phyloP scores from a whole-genome alignment of 1,284 basidiomycete genomes.

The Moesziomyces parantarcticus region DNA sequence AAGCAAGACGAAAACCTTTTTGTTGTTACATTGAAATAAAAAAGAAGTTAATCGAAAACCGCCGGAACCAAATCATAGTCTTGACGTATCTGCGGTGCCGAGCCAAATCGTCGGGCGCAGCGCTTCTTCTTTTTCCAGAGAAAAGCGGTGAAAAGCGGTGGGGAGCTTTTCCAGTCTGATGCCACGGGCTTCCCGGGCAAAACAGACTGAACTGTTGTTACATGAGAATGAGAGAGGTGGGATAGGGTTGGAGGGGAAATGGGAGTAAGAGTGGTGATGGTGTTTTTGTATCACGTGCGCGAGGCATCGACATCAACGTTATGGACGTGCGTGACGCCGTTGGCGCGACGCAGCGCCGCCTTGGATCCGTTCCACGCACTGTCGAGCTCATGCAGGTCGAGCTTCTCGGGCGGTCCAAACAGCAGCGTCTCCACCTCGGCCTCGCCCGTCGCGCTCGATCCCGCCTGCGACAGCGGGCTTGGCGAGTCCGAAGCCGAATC shows the following conservation, averaged over 20 bases:
- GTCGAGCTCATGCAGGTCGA: conserved; percentile 45
- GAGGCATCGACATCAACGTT: conserved; percentile 13
- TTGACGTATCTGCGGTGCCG: too few relatives aligned
- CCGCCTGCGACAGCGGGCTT: conserved; percentile 31
- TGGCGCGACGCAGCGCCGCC: conserved; percentile 18
- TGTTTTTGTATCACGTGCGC: not conserved
- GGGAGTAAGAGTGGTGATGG: too few relatives aligned
- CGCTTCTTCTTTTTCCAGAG: conserved; percentile 8
- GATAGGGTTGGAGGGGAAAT: too few relatives aligned
- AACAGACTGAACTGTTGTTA: conserved; percentile 29
- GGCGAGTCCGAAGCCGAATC: conserved; percentile 35
- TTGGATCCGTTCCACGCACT: conserved; percentile 41
- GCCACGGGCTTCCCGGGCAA: too few relatives aligned
- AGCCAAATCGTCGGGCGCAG: too few relatives aligned
- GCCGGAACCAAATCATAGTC: too few relatives aligned
- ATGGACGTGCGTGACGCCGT: conserved; percentile 5
- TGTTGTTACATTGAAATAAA: too few relatives aligned
- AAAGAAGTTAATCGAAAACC: too few relatives aligned
- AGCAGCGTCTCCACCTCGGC: conserved; percentile 45
- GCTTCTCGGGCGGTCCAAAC: conserved; percentile 47
- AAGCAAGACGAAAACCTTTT: too few relatives aligned
- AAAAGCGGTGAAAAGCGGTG: too few relatives aligned
- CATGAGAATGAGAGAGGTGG: conserved; percentile 5
- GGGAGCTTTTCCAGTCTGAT: too few relatives aligned
- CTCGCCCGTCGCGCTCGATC: conserved; percentile 21